These are phyloP conservation scores for Sporisorium scitamineum DNA, from an alignment of 1,284 basidiomycete genomes.

Conservation along the genomic window DNA sequence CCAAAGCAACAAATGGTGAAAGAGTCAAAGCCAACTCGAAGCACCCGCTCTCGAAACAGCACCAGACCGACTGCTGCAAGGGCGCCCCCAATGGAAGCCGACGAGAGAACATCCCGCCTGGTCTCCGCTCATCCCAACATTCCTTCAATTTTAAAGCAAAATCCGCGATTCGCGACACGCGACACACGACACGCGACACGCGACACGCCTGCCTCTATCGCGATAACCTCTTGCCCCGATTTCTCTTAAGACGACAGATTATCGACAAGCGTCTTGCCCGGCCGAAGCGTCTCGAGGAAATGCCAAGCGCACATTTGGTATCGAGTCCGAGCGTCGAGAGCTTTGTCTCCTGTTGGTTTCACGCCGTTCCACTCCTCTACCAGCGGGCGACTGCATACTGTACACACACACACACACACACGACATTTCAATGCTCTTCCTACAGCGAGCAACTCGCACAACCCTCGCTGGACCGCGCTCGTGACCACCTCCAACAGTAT, in stretches of 20 bases:
- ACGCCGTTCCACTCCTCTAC: neutral
- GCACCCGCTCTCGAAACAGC: neutral
- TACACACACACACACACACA: too few species aligned
- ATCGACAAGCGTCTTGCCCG: neutral
- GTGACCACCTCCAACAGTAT: neutral
- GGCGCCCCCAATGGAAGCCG: too few species aligned
- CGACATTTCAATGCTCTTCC: neutral
- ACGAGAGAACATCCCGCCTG: too few species aligned
- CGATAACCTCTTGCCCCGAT: neutral
- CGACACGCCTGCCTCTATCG: neutral
- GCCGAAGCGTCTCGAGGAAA: neutral
- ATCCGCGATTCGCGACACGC: neutral
- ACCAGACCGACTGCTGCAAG: neutral
- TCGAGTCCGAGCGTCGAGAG: neutral
- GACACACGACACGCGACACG: too few species aligned
- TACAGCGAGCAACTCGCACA: neutral
- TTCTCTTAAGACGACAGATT: neutral
- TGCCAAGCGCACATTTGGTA: neutral
- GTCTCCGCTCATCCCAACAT: too few species aligned
- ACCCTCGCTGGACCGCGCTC: neutral
- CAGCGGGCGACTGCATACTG: too few species aligned
- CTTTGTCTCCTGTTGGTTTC: neutral
- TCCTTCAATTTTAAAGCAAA: neutral
- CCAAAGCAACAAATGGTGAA: neutral
- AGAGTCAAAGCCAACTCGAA: too few species aligned